phyloP scores from a whole-genome alignment of 2,329 filamentous ascomycete genomes.

The Alternaria novae-zelandiae region DNA sequence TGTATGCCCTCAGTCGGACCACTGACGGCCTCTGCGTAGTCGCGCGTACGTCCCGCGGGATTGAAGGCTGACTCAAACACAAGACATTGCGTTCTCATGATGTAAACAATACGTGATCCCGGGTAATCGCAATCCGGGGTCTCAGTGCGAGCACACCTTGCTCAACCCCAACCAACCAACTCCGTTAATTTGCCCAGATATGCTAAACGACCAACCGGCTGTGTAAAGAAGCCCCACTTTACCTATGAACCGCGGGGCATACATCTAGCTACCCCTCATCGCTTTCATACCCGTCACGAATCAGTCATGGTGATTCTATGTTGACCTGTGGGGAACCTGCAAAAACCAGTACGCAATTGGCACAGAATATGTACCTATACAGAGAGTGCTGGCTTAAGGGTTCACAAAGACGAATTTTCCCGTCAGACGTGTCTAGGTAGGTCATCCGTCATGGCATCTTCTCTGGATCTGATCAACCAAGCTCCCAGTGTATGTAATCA shows the following conservation, averaged over 20 bases:
- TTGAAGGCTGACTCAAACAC: background rate
- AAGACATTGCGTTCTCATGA: background rate
- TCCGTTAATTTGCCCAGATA: background rate
- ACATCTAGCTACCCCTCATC: background rate
- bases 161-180: background rate
- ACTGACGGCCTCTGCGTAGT: background rate
- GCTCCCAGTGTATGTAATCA: slow-evolving; percentile 20
- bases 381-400: background rate
- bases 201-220: background rate
- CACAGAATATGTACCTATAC: background rate
- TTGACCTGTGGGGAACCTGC: background rate
- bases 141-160: background rate
- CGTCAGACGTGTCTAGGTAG: background rate
- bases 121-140: background rate
- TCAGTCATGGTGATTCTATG: background rate
- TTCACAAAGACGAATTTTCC: background rate
- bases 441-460: slow-evolving; percentile 4
- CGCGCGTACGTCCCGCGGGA: background rate
- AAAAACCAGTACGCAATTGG: background rate
- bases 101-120: background rate
- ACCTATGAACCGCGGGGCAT: background rate
- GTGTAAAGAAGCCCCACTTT: background rate
- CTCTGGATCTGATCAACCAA: slow-evolving; percentile 24
- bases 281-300: background rate
- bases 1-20: background rate